Base-by-base conservation (phyloP, 345 rosid species). In the Geranium rotundifolium region DNA sequence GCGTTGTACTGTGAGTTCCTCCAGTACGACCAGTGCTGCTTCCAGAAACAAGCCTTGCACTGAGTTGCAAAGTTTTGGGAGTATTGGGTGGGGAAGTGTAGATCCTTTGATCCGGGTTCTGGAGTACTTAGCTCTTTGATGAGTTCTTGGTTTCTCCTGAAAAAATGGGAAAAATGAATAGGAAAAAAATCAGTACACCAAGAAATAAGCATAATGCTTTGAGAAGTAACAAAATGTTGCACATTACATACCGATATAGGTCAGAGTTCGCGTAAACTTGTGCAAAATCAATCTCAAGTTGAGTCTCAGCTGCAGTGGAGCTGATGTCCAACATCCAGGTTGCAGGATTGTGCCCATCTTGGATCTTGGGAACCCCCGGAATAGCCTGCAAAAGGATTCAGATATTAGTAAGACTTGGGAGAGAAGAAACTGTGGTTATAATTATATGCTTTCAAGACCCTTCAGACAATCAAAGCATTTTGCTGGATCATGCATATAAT, bases 261-360 rank as follows among this genome's bases (percentile, higher is more conserved):
- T 74, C 72, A 12, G 83, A 81, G 19, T 69, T 76, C 61, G 60
- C 72, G 57, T 76, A 78, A 27, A 72, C 60, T 8, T 71, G 63
- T 4, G 85, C 79, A 72, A 81, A 81, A 31, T 81, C 81, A 17
- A 81, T 57, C 0, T 66, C 77, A 56, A 76, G 49, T 58, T 65
- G 57, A 50, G 66, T 23, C 37, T 78, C 85, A 17, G 68, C 82
- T 20, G 76, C 71, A 17, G 65, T 57, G 58, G 73, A 64, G 29
- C 67, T 71, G 54, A 81, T 75, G 50, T 81, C 85, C 72, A 81
- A 63, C 85, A 81, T 81, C 85, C 82, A 78, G 15, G 81, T 81
- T 18, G 82, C 82, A 20, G 82, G 85, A 60, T 81, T 81, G 56
- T 78, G 67, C 20, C 80, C 82, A 17, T 78, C 81, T 15, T 41